These are phyloP conservation scores for Platanthera zijinensis DNA, from an alignment of 106 monocot species.

Conservation along the genomic window DNA sequence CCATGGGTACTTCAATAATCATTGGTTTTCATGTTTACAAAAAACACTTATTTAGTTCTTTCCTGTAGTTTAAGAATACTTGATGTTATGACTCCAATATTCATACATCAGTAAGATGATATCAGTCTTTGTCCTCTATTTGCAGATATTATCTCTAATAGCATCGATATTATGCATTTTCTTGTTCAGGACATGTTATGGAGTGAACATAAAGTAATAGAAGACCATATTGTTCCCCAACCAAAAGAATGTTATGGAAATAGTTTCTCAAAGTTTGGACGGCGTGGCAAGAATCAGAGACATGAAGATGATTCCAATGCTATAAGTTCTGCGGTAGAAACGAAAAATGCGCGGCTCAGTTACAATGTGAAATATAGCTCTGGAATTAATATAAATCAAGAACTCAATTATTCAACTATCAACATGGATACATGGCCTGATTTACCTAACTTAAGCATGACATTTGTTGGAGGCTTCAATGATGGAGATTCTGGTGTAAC, in stretches of 20 bases:
- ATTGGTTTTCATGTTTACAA: too few species aligned
- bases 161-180: slow-evolving; percentile 3
- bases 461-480: slow-evolving; percentile 22
- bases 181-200: slow-evolving; percentile 62
- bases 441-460: slow-evolving; percentile 45
- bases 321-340: slow-evolving; percentile 21
- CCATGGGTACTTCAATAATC: too few species aligned
- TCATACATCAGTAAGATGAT: too few species aligned
- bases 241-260: slow-evolving; percentile 33
- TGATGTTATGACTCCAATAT: too few species aligned
- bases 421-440: slow-evolving; percentile 73
- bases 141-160: too few species aligned
- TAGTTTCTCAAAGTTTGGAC: slow-evolving; percentile 11
- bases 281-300: slow-evolving; percentile 30
- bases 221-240: slow-evolving; percentile 73
- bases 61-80: too few species aligned
- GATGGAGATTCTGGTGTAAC: slow-evolving; percentile 19
- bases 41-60: too few species aligned
- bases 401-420: slow-evolving; percentile 27
- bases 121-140: too few species aligned
- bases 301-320: slow-evolving; percentile 14
- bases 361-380: slow-evolving; percentile 25
- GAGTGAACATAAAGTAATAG: slow-evolving; percentile 46
- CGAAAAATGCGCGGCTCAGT: slow-evolving; percentile 24
- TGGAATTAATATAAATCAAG: slow-evolving; percentile 13